Evolutionary conservation across 257 asterid genomes (phyloP), one percentile per base, ranked within the genome.

Genomic region (Thymus mandschuricus): DNA sequence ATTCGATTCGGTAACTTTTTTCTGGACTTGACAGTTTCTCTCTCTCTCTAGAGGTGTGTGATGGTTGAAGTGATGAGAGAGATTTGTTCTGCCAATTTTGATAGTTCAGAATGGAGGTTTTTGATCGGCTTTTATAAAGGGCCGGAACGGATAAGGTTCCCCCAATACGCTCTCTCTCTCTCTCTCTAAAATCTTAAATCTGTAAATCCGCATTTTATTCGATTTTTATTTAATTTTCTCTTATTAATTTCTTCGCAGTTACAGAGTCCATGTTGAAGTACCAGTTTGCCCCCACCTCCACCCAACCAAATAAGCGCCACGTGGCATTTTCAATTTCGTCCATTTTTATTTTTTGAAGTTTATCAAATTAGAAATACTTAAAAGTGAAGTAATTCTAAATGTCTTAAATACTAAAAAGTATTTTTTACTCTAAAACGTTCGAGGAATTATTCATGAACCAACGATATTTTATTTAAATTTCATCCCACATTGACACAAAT

Each of bases 61-160:
- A 4, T 48, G 38, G 63, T 66, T 60, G 75, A 48, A 57, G n/a
- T 35, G 55, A 69, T 50, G 67, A 4, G 27, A 55, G 52, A 45
- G 63, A n/a, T 60, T 70, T 70, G 38, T 48, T 52, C 54, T 57
- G 75, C 34, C 48, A 12, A 30, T 35, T 15, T 30, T 15, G 73
- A 54, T 63, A 71, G 77, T 45, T 3, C 2, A 10, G 51, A 52
- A 60, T 29, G 79, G 44, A 7, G 73, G 81, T 56, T 70, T 21
- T 80, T 79, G 78, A 72, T 76, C 57, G 76, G 87, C 77, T 66
- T 85, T 87, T 82, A 83, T 82, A 83, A 76, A 78, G 83, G 82
- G 27, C n/a, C 71, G 71, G 76, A 75, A 55, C 79, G 87, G 96
- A 89, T 89, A 87, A 87, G 89, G 85, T 60, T 71, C 72, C 11